Evolutionary conservation across 306 rosid genomes (phyloP), one percentile per base, ranked within the genome.

Genomic region (Acacia crassicarpa): DNA sequence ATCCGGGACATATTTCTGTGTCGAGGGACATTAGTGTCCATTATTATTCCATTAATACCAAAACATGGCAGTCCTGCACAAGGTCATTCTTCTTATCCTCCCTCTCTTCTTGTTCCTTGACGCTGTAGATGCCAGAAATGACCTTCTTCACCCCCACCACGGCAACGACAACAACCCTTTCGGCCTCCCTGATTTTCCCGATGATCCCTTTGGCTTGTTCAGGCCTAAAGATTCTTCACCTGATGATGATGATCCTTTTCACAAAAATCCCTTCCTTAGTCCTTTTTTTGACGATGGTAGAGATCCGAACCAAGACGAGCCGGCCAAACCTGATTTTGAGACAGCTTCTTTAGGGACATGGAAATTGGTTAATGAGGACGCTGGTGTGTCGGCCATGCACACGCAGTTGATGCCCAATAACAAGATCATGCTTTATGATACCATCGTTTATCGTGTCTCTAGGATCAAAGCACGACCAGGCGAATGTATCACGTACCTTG

Each of bases 301-400:
- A 17, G 23, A 17, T 66, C 4, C 8, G n/a, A 66, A 35, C 46
- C 72, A 16, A 0, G 49, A 69, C 33, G 10, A 3, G 19, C 53
- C 53, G 3, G 51, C 75, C 0, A 72, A 72, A 25, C 78, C 83
- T 1, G 82, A 89, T 75, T 81, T 82, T 0, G 81, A 75, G 38
- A 63, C 84, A 22, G 2, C 25, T 8, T 81, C 1, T 20, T 0
- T 0, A 2, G 99, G 99, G 23, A 0, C 2, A 0, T 93, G 99
- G 99, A 86, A 83, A 0, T 0, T 93, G 4, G 74, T 87, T 41
- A 53, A 81, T 1, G 7, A 0, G 1, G 20, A 93, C 49, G 76
- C 94, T 0, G 95, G 91, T 17, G 94, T 94, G 7, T 90, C 96
- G 0, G 93, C 89, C 73, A 96, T 96, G 99, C 99, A 96, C 1